Evolutionary conservation across 495 filamentous ascomycete species (phyloP).

Genomic region (Lentithecium fluviatile): DNA sequence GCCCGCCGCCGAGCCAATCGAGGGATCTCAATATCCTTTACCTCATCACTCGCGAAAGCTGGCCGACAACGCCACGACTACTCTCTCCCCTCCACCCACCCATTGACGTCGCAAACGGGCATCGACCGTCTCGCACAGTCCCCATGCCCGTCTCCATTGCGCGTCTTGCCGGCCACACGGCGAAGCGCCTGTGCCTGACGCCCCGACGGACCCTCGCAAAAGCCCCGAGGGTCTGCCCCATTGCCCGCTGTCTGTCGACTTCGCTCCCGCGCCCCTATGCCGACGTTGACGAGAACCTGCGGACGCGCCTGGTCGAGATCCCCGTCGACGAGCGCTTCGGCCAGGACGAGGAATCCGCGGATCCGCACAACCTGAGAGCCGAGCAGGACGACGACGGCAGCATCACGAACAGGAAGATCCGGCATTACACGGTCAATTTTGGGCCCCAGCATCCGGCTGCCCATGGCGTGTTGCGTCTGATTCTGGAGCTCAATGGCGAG

Average conservation of each 20-base stretch:
- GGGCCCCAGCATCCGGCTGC: constrained; percentile 98
- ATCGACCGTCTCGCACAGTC: constrained; percentile 24
- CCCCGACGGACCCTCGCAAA: constrained; percentile 35
- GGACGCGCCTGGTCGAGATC: constrained; percentile 54
- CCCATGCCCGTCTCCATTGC: constrained; percentile 66
- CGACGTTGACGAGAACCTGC: constrained; percentile 38
- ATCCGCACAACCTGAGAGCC: constrained; percentile 3
- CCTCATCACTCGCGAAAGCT: constrained; percentile 20
- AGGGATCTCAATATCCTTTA: constrained; percentile 13
- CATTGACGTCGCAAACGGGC: constrained; percentile 26
- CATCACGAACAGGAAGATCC: constrained; percentile 72
- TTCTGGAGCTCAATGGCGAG: constrained; percentile 96
- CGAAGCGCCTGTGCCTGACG: constrained; percentile 62
- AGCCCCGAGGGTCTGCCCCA: constrained; percentile 28
- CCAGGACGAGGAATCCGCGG: constrained; percentile 41
- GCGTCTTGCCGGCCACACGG: constrained; percentile 61
- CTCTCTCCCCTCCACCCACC: constrained; percentile 20
- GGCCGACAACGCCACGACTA: constrained; percentile 20
- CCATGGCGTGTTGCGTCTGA: constrained; percentile 96
- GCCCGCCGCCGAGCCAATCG: constrained; percentile 10
- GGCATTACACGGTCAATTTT: constrained; percentile 99
- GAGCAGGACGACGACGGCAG: constrained; percentile 47
- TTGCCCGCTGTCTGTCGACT: constrained; percentile 64
- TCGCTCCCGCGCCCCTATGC: constrained; percentile 64
- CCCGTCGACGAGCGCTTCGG: constrained; percentile 60